These are phyloP conservation scores for Cladorrhinum sp. DNA, from an alignment of 2,329 filamentous ascomycete genomes.

Conservation along the genomic window DNA sequence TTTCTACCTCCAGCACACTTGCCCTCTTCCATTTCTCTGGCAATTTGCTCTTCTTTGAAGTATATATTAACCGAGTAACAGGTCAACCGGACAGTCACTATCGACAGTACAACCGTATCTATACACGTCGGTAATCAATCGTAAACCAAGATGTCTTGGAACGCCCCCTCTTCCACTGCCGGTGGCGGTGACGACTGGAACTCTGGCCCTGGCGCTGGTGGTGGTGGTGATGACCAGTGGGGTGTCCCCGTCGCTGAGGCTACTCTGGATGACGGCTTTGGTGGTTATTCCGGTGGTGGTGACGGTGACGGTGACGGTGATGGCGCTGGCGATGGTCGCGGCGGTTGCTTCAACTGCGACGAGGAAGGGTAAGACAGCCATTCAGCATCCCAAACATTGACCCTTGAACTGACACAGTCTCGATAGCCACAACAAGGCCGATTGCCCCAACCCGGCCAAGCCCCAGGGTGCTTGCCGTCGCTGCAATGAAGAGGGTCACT, in stretches of 20 bases:
- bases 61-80: neutral
- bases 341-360: constrained; percentile 58
- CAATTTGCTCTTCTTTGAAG: neutral
- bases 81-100: neutral
- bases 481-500: constrained; percentile 52
- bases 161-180: neutral
- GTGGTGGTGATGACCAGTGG: neutral
- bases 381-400: constrained; percentile 17
- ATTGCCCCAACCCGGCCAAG: constrained; percentile 56
- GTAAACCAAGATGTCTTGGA: constrained; percentile 22
- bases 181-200: neutral
- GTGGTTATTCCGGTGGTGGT: constrained; percentile 9
- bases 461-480: constrained; percentile 36
- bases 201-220: neutral
- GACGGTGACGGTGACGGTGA: constrained; percentile 21
- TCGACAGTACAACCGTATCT: neutral
- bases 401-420: constrained; percentile 14
- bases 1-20: too few relatives aligned
- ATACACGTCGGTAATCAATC: neutral
- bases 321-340: constrained; percentile 32
- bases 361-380: constrained; percentile 42
- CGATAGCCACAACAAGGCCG: constrained; percentile 57
- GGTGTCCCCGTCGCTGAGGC: neutral
- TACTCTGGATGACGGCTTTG: constrained; percentile 17
- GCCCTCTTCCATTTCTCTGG: neutral